phyloP scores from a whole-genome alignment of 345 rosid species.

The Raphanus sativus region DNA sequence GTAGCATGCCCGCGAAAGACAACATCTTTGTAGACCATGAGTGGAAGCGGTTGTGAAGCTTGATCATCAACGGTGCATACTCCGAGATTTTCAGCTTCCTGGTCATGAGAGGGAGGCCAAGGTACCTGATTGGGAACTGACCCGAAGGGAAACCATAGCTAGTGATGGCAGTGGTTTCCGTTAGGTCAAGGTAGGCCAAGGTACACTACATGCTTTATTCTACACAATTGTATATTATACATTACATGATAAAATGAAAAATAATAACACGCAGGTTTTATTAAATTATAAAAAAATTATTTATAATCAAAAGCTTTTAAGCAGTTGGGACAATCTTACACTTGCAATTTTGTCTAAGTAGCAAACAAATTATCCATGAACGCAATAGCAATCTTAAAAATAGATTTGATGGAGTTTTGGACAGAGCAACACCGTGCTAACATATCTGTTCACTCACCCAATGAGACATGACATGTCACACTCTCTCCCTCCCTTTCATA shows the following conservation, averaged over 20 bases:
- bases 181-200: no score
- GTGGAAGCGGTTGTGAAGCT: no score
- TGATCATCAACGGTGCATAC: no score
- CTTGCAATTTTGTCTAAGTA: neutral
- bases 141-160: no score
- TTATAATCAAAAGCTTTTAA: neutral
- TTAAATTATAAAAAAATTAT: neutral
- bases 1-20: no score
- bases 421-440: constrained; percentile 21
- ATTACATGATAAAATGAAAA: neutral
- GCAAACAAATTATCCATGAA: neutral
- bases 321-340: neutral
- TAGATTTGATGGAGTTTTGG: constrained; percentile 22
- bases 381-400: no score
- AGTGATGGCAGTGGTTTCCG: no score
- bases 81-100: no score
- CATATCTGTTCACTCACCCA: constrained; percentile 35
- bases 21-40: no score
- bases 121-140: no score
- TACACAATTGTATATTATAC: no score
- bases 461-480: constrained; percentile 18
- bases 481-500: neutral
- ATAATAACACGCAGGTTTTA: neutral
- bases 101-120: no score
- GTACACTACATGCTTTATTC: neutral